These are phyloP conservation scores for Candida sp. DNA, from an alignment of 1,139 yeast species.

Conservation along the genomic window DNA sequence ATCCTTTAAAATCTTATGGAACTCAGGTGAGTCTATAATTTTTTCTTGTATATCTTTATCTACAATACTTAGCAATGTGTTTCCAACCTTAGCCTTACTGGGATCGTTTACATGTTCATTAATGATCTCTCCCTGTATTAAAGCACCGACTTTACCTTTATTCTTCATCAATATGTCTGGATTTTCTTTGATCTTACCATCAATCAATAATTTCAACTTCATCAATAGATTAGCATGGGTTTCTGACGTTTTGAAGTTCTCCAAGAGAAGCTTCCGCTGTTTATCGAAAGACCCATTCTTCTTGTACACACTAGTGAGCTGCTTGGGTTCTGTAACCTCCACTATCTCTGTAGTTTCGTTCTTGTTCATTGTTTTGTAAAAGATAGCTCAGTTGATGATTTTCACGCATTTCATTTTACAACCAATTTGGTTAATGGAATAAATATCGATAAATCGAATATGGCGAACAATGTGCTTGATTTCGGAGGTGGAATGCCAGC, in stretches of 20 bases:
- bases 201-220: conserved; percentile 43
- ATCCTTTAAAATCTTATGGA: conserved; percentile 26
- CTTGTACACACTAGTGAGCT: conserved; percentile 42
- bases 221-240: conserved; percentile 40
- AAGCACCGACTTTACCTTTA: conserved; percentile 50
- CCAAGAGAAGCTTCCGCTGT: conserved; percentile 40
- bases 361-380: not conserved
- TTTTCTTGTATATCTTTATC: conserved; percentile 47
- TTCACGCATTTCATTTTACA: not conserved
- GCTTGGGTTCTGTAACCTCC: conserved; percentile 30
- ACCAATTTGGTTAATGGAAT: not conserved
- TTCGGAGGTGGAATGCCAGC: conserved; percentile 9
- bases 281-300: conserved; percentile 50
- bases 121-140: conserved; percentile 49
- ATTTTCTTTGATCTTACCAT: conserved; percentile 44
- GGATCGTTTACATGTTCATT: conserved; percentile 15
- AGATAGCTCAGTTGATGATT: not conserved
- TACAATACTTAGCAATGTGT: conserved; percentile 30
- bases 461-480: conserved; percentile 10
- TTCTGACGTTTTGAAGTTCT: conserved; percentile 41
- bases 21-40: conserved; percentile 42
- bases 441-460: not conserved
- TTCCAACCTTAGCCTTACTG: conserved; percentile 4
- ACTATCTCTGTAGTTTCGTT: not conserved
- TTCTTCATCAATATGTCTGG: conserved; percentile 48